Percentiles rank a stretch among this genome's conserved stretches.
Conservation (phyloP, 2,329 filamentous ascomycete species). For the Ophiostoma australiae region DNA sequence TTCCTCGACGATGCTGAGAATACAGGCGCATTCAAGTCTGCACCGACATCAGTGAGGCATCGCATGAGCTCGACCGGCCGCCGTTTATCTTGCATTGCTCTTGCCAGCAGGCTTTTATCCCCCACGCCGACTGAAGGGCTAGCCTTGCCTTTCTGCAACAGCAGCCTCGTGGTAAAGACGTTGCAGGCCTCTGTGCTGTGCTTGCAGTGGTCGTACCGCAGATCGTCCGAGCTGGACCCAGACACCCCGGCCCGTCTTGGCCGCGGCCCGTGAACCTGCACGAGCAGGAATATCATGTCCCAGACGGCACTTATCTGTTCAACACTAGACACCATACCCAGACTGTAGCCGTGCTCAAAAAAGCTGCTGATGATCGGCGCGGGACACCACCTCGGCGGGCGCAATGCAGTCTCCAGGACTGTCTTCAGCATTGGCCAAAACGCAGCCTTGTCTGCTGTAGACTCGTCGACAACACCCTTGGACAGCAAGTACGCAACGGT, state of each 20-base stretch:
- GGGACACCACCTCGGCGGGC: constrained; percentile 24
- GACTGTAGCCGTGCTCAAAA: constrained; percentile 12
- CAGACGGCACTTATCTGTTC: constrained; percentile 4
- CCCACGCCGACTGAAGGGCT: constrained; percentile 7
- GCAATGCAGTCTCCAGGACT: constrained; percentile 17
- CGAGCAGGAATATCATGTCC: constrained; percentile 17
- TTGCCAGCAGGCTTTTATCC: not conserved
- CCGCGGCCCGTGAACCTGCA: constrained; percentile 21
- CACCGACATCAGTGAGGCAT: constrained; percentile 21
- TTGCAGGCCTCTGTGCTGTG: constrained; percentile 22
- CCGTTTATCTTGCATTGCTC: constrained; percentile 20
- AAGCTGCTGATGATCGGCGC: constrained; percentile 20
- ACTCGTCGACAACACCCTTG: not conserved
- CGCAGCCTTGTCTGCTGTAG: not conserved
- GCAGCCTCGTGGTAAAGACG: constrained; percentile 16
- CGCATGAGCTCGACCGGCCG: constrained; percentile 22
- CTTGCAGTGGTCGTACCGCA: constrained; percentile 24
- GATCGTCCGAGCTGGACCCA: not conserved
- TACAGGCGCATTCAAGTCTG: constrained; percentile 6
- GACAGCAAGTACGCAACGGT: not conserved
- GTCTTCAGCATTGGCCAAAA: constrained; percentile 21
- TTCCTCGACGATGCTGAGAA: not conserved
- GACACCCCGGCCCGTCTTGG: not conserved
- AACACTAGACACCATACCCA: not conserved
- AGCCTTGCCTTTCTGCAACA: constrained; percentile 17